phyloP scores from a whole-genome alignment of 176 grass and related monocot species.

The Avena atlantica region DNA sequence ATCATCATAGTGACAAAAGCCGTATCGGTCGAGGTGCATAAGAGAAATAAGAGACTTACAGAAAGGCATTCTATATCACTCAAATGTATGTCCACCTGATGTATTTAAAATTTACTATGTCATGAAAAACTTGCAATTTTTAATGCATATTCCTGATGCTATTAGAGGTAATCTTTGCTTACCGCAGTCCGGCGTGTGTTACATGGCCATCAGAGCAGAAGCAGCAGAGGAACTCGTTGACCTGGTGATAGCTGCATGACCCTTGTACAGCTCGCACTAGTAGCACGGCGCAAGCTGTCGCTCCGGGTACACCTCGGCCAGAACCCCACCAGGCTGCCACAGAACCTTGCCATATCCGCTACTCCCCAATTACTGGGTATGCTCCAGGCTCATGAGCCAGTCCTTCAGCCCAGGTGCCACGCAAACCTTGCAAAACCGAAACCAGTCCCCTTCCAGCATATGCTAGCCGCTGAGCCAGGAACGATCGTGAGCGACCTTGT shows the following conservation, averaged over 20 bases:
- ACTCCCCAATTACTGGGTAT: background rate
- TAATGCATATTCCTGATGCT: too few species aligned
- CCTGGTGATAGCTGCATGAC: too few species aligned
- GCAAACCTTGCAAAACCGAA: background rate
- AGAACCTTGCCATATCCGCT: slow-evolving; percentile 18
- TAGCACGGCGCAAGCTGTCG: background rate
- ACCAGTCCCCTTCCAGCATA: background rate
- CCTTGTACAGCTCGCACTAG: background rate
- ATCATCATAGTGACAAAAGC: too few species aligned
- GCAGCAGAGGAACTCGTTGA: too few species aligned
- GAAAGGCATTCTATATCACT: too few species aligned
- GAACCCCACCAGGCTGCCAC: slow-evolving; percentile 32
- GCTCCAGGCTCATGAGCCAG: background rate
- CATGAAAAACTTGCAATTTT: background rate
- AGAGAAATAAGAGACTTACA: too few species aligned
- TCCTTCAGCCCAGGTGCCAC: slow-evolving; percentile 34
- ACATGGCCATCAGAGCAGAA: too few species aligned
- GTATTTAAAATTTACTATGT: too few species aligned
- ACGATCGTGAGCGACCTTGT: background rate
- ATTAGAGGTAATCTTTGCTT: too few species aligned
- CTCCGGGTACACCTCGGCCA: slow-evolving; percentile 36
- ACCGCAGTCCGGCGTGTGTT: too few species aligned
- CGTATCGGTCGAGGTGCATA: too few species aligned
- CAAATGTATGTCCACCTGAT: too few species aligned
- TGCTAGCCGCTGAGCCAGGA: background rate